Evolutionary conservation across 345 rosid species (phyloP), one percentile per base, ranked within the genome.

Genomic region (Adansonia digitata): DNA sequence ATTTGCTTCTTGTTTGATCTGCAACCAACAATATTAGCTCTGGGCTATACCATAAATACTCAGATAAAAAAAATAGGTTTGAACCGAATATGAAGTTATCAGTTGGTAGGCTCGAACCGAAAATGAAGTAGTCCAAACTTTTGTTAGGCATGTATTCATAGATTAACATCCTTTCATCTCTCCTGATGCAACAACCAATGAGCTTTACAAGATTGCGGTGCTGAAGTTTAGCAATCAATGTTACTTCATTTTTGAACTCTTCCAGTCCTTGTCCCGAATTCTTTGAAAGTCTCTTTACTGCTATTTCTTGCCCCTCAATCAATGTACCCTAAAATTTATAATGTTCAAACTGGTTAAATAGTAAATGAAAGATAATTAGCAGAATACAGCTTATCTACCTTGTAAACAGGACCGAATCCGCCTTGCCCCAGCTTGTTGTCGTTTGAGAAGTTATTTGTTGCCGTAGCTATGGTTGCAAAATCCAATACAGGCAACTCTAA

Each of bases 131-230:
- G 69, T 63, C 29, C 57, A 82, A 78, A 73, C 85, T 85, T 72
- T 74, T 74, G 77, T 86, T 83, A 34, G 81, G 81, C 86, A 85
- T 75, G 72, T 72, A 85, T 49, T 85, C 82, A 37, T 83, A 83
- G 18, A 83, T 62, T 52, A 72, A 17, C 65, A 59, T 39, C n/a
- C 48, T 56, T 27, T 72, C 75, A 1, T 57, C 42, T 26, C 37
- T 51, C 62, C 55, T 18, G 15, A 57, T 42, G 26, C 67, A 72
- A 20, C 53, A 72, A 7, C 75, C 75, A 7, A 59, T 12, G 4
- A 72, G 75, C 26, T 72, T 72, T 18, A 72, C 67, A 72, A 59
- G 68, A 59, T 72, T 72, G 2, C 26, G 49, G 18, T 72, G 75
- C 63, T 72, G 67, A 14, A 59, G 52, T 27, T 72, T 57, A 5